These are phyloP conservation scores for Leucocoprinus sp. DNA, from an alignment of 768 basidiomycete genomes.

Conservation along the genomic window DNA sequence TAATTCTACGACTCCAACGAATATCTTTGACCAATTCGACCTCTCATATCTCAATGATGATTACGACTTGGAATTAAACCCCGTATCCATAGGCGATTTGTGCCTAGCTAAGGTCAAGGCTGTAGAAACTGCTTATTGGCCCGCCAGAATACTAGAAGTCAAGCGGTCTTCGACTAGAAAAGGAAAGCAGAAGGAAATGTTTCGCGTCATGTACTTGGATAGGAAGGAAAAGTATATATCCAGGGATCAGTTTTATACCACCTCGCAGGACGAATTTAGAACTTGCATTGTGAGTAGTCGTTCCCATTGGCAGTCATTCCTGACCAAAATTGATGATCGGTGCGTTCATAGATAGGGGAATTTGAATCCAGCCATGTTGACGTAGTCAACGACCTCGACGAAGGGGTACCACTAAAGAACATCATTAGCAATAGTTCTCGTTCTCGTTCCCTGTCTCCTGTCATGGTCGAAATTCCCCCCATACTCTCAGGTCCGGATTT, in stretches of 20 bases:
- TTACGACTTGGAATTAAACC: slow-evolving; percentile 1
- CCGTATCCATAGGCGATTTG: slow-evolving; percentile 44
- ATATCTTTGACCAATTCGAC: neutral
- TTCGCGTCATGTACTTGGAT: slow-evolving; percentile 55
- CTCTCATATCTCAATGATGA: neutral
- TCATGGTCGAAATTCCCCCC: slow-evolving; percentile 32
- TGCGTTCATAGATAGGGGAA: slow-evolving; percentile 39
- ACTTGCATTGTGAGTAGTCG: slow-evolving; percentile 41
- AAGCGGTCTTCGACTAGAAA: slow-evolving; percentile 34
- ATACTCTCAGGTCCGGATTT: slow-evolving; percentile 12
- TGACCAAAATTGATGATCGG: neutral
- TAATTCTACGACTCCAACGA: neutral
- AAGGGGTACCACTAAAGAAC: slow-evolving; percentile 24
- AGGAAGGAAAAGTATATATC: slow-evolving; percentile 30
- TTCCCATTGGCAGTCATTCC: neutral
- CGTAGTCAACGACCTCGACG: slow-evolving; percentile 30
- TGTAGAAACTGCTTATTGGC: slow-evolving; percentile 47
- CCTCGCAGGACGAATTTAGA: slow-evolving; percentile 51
- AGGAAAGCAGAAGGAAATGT: slow-evolving; percentile 29
- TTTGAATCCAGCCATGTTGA: slow-evolving; percentile 41
- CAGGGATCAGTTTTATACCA: slow-evolving; percentile 49
- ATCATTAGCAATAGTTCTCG: slow-evolving; percentile 16
- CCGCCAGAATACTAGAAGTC: slow-evolving; percentile 43
- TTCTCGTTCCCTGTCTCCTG: slow-evolving; percentile 37
- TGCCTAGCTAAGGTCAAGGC: slow-evolving; percentile 43